Evolutionary conservation across 768 basidiomycete species (phyloP).

Genomic region (Daedaleopsis nitida): DNA sequence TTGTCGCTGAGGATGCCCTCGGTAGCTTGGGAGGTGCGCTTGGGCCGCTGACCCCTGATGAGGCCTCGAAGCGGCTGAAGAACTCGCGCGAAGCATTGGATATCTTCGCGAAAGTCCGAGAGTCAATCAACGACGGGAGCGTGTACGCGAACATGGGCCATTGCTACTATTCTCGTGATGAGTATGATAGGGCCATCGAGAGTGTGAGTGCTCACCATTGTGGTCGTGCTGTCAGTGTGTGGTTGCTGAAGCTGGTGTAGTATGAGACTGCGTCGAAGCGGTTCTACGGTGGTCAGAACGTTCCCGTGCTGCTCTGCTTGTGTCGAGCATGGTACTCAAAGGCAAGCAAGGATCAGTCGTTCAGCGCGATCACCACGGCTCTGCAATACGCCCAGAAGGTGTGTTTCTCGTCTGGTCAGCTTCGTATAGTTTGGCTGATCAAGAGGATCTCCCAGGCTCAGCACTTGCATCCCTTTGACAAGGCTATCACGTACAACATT

Average conservation of each 20-base stretch:
- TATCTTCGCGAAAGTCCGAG: constrained; percentile 88
- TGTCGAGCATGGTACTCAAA: constrained; percentile 95
- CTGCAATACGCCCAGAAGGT: constrained; percentile 83
- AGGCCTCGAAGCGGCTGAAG: constrained; percentile 62
- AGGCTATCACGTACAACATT: constrained; percentile 91
- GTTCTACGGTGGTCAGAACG: constrained; percentile 74
- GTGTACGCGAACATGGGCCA: constrained; percentile 98
- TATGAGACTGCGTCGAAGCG: constrained; percentile 89
- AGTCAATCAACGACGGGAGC: constrained; percentile 78
- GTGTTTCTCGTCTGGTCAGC: constrained; percentile 18
- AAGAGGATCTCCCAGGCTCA: constrained; percentile 58
- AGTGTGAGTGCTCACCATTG: constrained; percentile 58
- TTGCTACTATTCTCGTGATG: constrained; percentile 89
- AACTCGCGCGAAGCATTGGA: constrained; percentile 87
- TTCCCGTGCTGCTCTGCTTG: constrained; percentile 78
- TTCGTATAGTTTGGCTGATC: not conserved
- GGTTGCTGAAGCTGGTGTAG: constrained; percentile 41
- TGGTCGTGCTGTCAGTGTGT: not conserved
- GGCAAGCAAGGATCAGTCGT: constrained; percentile 87
- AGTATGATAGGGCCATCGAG: constrained; percentile 95
- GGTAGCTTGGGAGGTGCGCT: constrained; percentile 62
- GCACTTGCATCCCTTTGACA: constrained; percentile 84
- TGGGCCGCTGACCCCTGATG: constrained; percentile 50
- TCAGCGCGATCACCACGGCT: constrained; percentile 79
- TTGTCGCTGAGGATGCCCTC: constrained; percentile 89